phyloP scores from a whole-genome alignment of 306 rosid species.

The Luffa acutangula region DNA sequence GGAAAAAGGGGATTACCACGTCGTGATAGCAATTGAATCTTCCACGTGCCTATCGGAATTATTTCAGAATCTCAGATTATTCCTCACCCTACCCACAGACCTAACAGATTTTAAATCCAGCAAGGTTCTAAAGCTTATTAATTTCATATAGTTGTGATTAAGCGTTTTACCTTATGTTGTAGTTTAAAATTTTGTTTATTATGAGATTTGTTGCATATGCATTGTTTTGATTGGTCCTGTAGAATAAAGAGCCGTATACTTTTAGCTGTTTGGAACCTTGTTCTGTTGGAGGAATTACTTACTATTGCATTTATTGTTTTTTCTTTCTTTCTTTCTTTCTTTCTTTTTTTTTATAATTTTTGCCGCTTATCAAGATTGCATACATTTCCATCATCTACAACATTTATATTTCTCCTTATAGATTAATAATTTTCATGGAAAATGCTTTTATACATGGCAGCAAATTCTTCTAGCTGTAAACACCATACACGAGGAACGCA shows the following conservation, averaged over 20 bases:
- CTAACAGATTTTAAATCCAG: background rate
- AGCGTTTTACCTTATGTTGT: background rate
- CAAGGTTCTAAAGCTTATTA: background rate
- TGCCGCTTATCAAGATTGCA: background rate
- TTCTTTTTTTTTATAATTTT: too few relatives aligned
- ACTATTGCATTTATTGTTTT: background rate
- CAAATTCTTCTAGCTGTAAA: slow-evolving; percentile 91
- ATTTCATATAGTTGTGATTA: background rate
- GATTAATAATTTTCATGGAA: background rate
- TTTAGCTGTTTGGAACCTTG: background rate
- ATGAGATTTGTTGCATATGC: background rate
- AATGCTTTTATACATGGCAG: slow-evolving; percentile 33
- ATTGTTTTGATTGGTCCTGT: background rate
- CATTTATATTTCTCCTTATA: background rate
- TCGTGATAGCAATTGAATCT: background rate
- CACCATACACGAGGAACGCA: slow-evolving; percentile 89
- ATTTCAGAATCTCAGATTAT: background rate
- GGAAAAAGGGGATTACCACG: background rate
- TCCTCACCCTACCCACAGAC: background rate
- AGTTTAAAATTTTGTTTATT: background rate
- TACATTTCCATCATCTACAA: background rate
- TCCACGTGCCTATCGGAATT: background rate
- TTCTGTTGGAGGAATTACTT: background rate
- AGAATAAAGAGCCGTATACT: background rate
- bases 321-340: too few relatives aligned